Evolutionary conservation across 805 yeast genomes (phyloP).

Genomic region (Candida tibetensis): DNA sequence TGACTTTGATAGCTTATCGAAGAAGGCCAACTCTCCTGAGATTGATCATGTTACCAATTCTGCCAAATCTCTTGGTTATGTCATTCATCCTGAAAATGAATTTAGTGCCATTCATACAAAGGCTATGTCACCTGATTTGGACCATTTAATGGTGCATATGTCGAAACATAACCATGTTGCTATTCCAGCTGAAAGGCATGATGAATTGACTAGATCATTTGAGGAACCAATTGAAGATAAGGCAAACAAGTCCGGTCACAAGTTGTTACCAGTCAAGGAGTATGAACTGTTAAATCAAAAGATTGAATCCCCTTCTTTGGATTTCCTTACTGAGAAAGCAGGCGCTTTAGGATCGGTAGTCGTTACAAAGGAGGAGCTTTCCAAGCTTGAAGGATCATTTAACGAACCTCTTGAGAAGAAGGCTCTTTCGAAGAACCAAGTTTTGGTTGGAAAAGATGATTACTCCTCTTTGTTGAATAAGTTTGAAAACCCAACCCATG

Average conservation of each 20-base stretch:
- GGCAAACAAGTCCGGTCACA: constrained; percentile 12
- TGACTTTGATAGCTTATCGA: constrained; percentile 4
- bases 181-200: constrained; percentile 15
- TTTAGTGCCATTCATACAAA: neutral
- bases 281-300: constrained; percentile 7
- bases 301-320: constrained; percentile 12
- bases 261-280: constrained; percentile 6
- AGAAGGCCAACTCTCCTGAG: constrained; percentile 10
- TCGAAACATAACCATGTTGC: constrained; percentile 5
- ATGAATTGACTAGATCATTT: constrained; percentile 13
- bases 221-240: constrained; percentile 6
- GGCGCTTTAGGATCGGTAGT: constrained; percentile 1
- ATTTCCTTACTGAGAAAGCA: constrained; percentile 8
- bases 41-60: constrained; percentile 8
- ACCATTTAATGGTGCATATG: neutral
- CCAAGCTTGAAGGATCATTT: constrained; percentile 1
- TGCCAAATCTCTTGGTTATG: neutral
- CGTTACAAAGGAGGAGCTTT: constrained; percentile 7
- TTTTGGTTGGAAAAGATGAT: constrained; percentile 1
- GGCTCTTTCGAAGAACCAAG: constrained; percentile 9
- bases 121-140: constrained; percentile 4
- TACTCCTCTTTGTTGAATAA: neutral
- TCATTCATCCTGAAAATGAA: neutral
- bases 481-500: constrained; percentile 4
- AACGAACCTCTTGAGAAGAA: constrained; percentile 13